Percentiles rank a stretch among this genome's conserved stretches.
phyloP scores from a whole-genome alignment of 2,329 filamentous ascomycete species.

The Calycina marina region DNA sequence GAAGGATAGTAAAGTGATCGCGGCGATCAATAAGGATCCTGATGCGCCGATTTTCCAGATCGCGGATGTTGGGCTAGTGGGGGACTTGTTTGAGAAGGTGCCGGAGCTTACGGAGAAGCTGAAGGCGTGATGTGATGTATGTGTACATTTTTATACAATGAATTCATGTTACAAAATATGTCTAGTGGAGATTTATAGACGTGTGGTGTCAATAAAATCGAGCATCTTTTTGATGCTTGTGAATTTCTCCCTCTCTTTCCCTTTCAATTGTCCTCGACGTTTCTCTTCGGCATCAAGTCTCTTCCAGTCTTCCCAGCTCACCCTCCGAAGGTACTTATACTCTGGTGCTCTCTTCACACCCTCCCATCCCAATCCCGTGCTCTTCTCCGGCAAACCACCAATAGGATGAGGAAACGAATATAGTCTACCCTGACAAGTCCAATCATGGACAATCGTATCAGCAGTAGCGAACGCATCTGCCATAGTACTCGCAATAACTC shows the following conservation, averaged over 20 bases:
- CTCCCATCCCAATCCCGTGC: slow-evolving; percentile 54
- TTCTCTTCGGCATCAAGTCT: slow-evolving; percentile 70
- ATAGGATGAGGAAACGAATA: no score
- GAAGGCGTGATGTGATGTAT: slow-evolving; percentile 26
- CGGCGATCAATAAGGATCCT: slow-evolving; percentile 93
- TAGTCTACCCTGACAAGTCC: slow-evolving; percentile 35
- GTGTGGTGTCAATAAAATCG: slow-evolving; percentile 30
- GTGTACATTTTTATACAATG: slow-evolving; percentile 6
- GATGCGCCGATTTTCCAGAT: slow-evolving; percentile 98
- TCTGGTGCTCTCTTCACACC: slow-evolving; percentile 49
- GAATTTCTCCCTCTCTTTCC: slow-evolving; percentile 68
- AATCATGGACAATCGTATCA: slow-evolving; percentile 71
- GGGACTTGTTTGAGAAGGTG: slow-evolving; percentile 89
- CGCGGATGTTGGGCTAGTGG: slow-evolving; percentile 88
- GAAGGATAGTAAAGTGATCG: slow-evolving; percentile 99
- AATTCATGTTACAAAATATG: no score
- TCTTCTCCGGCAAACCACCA: slow-evolving; percentile 26
- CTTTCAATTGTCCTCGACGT: slow-evolving; percentile 45
- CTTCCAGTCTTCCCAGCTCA: slow-evolving; percentile 78
- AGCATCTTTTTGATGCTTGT: slow-evolving; percentile 44
- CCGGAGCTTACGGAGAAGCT: slow-evolving; percentile 94
- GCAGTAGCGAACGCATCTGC: slow-evolving; percentile 82
- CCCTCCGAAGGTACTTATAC: slow-evolving; percentile 39
- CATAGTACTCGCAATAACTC: slow-evolving; percentile 94
- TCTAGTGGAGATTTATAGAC: slow-evolving; percentile 2